These are phyloP conservation scores for Paracoccidioides lutzii DNA, from an alignment of 2,329 filamentous ascomycete species.

Conservation along the genomic window DNA sequence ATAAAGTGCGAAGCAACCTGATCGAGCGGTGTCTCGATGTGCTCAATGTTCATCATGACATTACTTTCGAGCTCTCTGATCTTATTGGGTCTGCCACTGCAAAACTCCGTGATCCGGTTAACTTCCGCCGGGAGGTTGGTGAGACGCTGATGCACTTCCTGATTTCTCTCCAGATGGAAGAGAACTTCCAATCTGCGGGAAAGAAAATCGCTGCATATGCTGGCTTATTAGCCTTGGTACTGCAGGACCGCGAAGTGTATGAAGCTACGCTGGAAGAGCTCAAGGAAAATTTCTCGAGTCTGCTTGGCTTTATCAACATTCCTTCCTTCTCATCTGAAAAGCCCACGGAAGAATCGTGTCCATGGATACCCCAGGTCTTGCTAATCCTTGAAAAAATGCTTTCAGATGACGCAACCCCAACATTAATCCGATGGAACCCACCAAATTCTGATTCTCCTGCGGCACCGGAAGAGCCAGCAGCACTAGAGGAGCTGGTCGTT, in stretches of 20 bases:
- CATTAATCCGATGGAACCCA: slow-evolving; percentile 54
- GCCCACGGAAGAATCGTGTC: slow-evolving; percentile 63
- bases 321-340: slow-evolving; percentile 41
- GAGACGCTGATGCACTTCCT: slow-evolving; percentile 73
- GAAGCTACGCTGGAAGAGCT: slow-evolving; percentile 59
- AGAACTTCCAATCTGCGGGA: slow-evolving; percentile 42
- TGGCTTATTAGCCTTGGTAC: slow-evolving; percentile 74
- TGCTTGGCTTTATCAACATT: slow-evolving; percentile 68
- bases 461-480: slow-evolving; percentile 39
- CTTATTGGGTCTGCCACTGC: slow-evolving; percentile 61
- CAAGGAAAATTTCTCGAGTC: slow-evolving; percentile 60
- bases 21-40: slow-evolving; percentile 87
- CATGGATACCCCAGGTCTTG: slow-evolving; percentile 84
- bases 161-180: slow-evolving; percentile 51
- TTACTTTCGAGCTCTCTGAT: slow-evolving; percentile 83
- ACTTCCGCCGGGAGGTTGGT: slow-evolving; percentile 58
- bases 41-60: slow-evolving; percentile 71
- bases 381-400: slow-evolving; percentile 81
- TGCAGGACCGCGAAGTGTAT: slow-evolving; percentile 75
- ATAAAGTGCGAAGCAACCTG: slow-evolving; percentile 58
- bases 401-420: slow-evolving; percentile 75
- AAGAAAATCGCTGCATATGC: slow-evolving; percentile 81
- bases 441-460: slow-evolving; percentile 34
- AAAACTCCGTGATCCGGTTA: slow-evolving; percentile 47
- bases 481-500: slow-evolving; percentile 50